A percentile compares a stretch with the other conserved stretches of the same genome.
These are phyloP conservation scores for Phytophthora hibernalis DNA, from an alignment of 352 stramenopile species.

Conservation along the genomic window DNA sequence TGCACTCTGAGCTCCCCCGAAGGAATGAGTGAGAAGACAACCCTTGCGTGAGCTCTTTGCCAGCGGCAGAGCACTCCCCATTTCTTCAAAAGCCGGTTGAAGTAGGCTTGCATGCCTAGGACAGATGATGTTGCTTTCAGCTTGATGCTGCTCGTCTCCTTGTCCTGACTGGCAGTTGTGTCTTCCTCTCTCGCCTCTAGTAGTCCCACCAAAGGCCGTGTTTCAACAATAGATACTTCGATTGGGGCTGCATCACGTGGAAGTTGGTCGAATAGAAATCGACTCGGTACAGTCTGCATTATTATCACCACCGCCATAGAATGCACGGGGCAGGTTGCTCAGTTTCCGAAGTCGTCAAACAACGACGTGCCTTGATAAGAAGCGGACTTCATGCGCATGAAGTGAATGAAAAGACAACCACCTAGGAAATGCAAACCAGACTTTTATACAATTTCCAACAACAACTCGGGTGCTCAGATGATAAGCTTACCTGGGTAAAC, in stretches of 20 bases:
- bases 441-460: too few relatives aligned
- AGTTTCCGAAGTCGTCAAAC: background rate
- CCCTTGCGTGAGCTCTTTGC: background rate
- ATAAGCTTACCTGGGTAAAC: too few relatives aligned
- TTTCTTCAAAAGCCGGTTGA: background rate
- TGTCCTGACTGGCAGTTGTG: background rate
- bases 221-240: too few relatives aligned
- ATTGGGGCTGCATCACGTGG: too few relatives aligned
- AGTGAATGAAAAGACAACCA: constrained; percentile 8
- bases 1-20: too few relatives aligned
- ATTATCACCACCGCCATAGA: too few relatives aligned
- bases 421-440: background rate
- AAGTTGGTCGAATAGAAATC: too few relatives aligned
- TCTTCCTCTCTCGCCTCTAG: background rate
- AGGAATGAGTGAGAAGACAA: too few relatives aligned
- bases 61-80: background rate
- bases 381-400: constrained; percentile 10
- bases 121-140: background rate
- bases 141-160: background rate
- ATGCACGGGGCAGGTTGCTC: too few relatives aligned
- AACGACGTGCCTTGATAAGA: background rate
- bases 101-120: background rate
- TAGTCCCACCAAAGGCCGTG: too few relatives aligned
- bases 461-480: too few relatives aligned
- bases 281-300: too few relatives aligned